Evolutionary conservation across 768 basidiomycete species (phyloP).

Genomic region (Suillus subalutaceus): DNA sequence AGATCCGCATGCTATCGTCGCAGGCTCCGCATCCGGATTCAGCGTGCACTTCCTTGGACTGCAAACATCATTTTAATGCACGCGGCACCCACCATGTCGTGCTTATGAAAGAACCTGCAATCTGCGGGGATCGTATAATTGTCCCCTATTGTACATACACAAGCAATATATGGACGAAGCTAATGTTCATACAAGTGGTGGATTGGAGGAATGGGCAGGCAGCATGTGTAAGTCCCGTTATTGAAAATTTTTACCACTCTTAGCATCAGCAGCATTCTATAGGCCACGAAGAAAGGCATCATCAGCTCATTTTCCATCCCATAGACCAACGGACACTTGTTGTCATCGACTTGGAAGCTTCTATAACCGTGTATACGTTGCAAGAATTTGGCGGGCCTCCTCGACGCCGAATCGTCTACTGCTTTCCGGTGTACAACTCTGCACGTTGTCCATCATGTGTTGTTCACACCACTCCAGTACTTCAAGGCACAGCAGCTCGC

Average conservation of each 20-base stretch:
- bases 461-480: neutral
- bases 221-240: neutral
- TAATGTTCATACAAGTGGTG: neutral
- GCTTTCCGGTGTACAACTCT: neutral
- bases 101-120: neutral
- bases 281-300: neutral
- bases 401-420: neutral
- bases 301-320: neutral
- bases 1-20: neutral
- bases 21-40: neutral
- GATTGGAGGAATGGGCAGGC: neutral
- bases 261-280: neutral
- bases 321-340: neutral
- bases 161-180: neutral
- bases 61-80: neutral
- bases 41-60: neutral
- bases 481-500: neutral
- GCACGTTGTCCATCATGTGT: neutral
- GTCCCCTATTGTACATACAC: neutral
- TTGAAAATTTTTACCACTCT: neutral
- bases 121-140: neutral
- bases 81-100: neutral
- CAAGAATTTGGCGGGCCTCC: neutral
- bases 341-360: neutral
- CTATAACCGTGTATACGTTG: neutral